Evolutionary conservation across 768 basidiomycete genomes (phyloP).

Genomic region (Leccinum variicolor): DNA sequence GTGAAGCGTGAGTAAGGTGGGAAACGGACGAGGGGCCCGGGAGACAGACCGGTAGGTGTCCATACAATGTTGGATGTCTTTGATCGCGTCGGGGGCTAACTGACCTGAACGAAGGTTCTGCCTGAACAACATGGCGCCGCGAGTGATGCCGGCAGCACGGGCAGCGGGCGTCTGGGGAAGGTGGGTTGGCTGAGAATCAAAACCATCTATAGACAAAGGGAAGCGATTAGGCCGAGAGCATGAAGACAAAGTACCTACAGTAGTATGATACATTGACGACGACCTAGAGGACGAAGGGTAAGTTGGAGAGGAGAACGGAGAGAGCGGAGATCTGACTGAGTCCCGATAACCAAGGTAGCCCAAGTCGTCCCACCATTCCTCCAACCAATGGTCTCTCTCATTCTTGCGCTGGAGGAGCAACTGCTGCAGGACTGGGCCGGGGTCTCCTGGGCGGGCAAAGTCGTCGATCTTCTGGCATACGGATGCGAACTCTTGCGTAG

Average conservation of each 20-base stretch:
- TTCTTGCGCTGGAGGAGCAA: slow-evolving; percentile 54
- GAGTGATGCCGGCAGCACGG: slow-evolving; percentile 70
- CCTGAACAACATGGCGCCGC: slow-evolving; percentile 72
- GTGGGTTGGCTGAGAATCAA: slow-evolving; percentile 61
- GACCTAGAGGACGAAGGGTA: slow-evolving; percentile 44
- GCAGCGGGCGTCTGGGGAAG: slow-evolving; percentile 54
- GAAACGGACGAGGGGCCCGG: not conserved
- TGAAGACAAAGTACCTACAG: slow-evolving; percentile 48
- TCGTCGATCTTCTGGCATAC: slow-evolving; percentile 63
- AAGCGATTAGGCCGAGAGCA: not conserved
- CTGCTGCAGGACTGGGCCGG: slow-evolving; percentile 57
- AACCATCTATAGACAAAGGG: slow-evolving; percentile 56
- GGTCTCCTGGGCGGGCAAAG: slow-evolving; percentile 44
- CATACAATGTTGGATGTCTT: slow-evolving; percentile 77
- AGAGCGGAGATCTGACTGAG: slow-evolving; percentile 47
- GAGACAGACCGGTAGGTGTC: slow-evolving; percentile 69
- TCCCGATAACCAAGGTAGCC: slow-evolving; percentile 86
- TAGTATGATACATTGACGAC: slow-evolving; percentile 95
- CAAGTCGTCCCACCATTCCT: slow-evolving; percentile 91
- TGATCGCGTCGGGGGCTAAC: slow-evolving; percentile 61
- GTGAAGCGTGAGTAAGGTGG: not conserved
- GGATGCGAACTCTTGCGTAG: slow-evolving; percentile 52
- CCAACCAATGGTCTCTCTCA: slow-evolving; percentile 75
- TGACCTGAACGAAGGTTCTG: slow-evolving; percentile 62
- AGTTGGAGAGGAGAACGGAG: not conserved